These are phyloP conservation scores for Auricularia sp. DNA, from an alignment of 768 basidiomycete genomes.

Conservation along the genomic window DNA sequence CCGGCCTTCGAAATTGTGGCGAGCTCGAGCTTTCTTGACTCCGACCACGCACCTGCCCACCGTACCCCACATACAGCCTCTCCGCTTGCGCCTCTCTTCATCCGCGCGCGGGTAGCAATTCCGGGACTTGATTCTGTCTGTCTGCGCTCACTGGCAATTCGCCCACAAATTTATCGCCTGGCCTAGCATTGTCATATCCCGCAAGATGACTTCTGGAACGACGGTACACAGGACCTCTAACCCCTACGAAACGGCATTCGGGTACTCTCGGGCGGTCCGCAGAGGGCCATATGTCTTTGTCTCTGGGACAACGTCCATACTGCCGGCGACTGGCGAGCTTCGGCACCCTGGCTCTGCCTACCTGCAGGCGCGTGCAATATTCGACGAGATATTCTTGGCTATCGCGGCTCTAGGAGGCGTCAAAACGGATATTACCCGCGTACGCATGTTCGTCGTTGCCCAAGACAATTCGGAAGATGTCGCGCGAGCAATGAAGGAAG, in stretches of 20 bases:
- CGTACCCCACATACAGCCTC: too few relatives aligned
- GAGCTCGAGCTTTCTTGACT: too few relatives aligned
- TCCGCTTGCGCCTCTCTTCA: too few relatives aligned
- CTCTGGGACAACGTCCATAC: slow-evolving; percentile 43
- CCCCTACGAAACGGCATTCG: slow-evolving; percentile 42
- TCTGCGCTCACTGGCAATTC: too few relatives aligned
- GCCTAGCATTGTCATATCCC: neutral
- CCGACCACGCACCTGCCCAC: too few relatives aligned
- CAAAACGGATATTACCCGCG: slow-evolving; percentile 34
- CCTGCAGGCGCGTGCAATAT: slow-evolving; percentile 34
- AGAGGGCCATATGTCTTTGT: slow-evolving; percentile 44
- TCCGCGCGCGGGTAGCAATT: too few relatives aligned
- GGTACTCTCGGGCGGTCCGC: slow-evolving; percentile 43
- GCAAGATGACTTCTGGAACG: neutral
- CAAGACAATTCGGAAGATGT: slow-evolving; percentile 31
- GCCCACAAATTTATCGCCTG: too few relatives aligned
- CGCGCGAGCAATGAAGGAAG: slow-evolving; percentile 30
- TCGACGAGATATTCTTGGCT: slow-evolving; percentile 35
- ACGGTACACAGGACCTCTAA: slow-evolving; percentile 28
- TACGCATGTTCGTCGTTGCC: slow-evolving; percentile 40
- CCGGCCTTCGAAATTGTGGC: too few relatives aligned
- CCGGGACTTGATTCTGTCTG: too few relatives aligned
- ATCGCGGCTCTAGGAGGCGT: slow-evolving; percentile 35
- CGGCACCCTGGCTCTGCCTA: slow-evolving; percentile 37
- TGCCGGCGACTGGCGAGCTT: slow-evolving; percentile 29